These are phyloP conservation scores for Arthrobotrys musiformis DNA, from an alignment of 2,329 filamentous ascomycete species.

Conservation along the genomic window DNA sequence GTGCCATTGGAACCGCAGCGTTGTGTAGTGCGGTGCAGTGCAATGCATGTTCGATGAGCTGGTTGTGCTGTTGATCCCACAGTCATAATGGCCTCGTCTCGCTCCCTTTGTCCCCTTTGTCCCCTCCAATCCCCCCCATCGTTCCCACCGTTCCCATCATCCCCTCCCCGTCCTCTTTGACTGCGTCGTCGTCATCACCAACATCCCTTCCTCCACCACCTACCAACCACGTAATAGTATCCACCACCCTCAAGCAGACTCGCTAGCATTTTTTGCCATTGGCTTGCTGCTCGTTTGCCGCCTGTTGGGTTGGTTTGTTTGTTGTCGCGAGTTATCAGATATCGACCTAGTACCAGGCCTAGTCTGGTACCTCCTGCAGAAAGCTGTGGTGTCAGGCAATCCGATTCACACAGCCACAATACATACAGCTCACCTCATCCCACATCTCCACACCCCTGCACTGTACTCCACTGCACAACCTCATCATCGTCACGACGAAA, in stretches of 20 bases:
- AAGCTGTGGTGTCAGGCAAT: constrained; percentile 6
- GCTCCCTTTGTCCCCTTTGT: not conserved
- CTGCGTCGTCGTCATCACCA: too few species aligned
- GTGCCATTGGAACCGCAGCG: too few species aligned
- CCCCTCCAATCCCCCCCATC: not conserved
- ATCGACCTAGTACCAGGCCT: too few species aligned
- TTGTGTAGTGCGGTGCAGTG: too few species aligned
- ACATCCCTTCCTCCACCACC: too few species aligned
- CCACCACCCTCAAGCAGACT: not conserved
- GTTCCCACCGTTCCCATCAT: not conserved
- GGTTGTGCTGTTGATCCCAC: constrained; percentile 10
- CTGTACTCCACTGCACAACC: not conserved
- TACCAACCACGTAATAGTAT: too few species aligned
- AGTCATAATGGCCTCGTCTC: not conserved
- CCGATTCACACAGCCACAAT: constrained; percentile 16
- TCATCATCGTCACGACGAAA: not conserved
- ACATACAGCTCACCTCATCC: constrained; percentile 9
- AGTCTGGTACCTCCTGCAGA: not conserved
- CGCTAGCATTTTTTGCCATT: not conserved
- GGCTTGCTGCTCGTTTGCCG: not conserved
- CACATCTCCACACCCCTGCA: not conserved
- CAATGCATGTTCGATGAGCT: not conserved
- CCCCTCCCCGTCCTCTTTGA: not conserved
- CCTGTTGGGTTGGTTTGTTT: not conserved
- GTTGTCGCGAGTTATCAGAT: not conserved